Base-by-base conservation (phyloP, 371 early-diverging fungal genomes). In the Catenaria anguillulae region DNA sequence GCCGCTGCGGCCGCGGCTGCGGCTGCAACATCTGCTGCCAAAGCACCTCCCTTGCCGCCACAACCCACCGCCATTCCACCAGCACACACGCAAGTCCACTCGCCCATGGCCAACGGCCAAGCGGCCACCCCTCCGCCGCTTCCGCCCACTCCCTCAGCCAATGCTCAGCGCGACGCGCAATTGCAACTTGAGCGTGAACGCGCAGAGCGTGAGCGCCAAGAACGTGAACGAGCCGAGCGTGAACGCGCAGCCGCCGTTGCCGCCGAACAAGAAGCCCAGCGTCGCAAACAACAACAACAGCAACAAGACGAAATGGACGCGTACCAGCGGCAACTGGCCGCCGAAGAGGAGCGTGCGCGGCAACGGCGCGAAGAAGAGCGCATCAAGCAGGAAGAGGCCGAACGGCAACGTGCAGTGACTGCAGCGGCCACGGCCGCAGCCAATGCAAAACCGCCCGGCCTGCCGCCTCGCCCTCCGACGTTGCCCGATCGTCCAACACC, bases 301-400 rank as follows among this genome's bases (percentile, higher is more conserved):
- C 10, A 43, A 54, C 68, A 66, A 19, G 66, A 66, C 35, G 62
- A 67, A 50, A 66, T 60, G 29, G 66, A 70, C 34, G 66, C 70
- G 60, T 74, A 64, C 60, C 68, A 67, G 58, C 77, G 71, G 48
- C 63, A 67, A 56, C 71, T 71, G 62, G 73, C 70, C 45, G 73
- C 70, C 26, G 68, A 66, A 35, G 66, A 72, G 63, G 48, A 64
- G 56, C 61, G 61, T 36, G 56, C 62, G 17, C 60, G 64, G 50
- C 36, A 52, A 45, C 63, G 64, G 24, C 36, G 56, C 35, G 71
- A 73, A 0, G 65, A 61, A 21, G 45, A 43, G 45, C 45, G 21
- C 19, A 2, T 2, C 10, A 8, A 21, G 19, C 45, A 17, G 10
- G 45, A 43, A 17, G 45, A 8, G 45, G 40, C 40, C 40, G 45